Evolutionary conservation across 2,329 filamentous ascomycete genomes (phyloP).

Genomic region (Venturiaceae sp.): DNA sequence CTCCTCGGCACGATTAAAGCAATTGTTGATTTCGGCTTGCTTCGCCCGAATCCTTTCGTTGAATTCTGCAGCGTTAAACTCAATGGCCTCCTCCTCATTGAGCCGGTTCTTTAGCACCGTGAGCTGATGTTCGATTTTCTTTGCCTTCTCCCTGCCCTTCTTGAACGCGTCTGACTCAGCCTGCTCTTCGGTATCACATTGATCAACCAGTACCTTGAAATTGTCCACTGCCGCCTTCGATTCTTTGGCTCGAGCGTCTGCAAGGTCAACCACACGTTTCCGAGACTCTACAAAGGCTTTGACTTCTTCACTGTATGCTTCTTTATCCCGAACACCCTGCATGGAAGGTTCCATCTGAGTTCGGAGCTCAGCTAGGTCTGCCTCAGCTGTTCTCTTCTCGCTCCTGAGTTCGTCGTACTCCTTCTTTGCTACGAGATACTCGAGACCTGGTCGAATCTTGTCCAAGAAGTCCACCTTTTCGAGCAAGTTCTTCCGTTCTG

Average conservation of each 20-base stretch:
- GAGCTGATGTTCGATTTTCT: background rate
- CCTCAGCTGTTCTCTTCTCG: slow-evolving; percentile 43
- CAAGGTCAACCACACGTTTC: slow-evolving; percentile 36
- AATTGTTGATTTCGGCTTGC: background rate
- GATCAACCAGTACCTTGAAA: slow-evolving; percentile 13
- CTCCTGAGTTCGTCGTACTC: slow-evolving; percentile 44
- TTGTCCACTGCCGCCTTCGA: slow-evolving; percentile 24
- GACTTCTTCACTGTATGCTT: slow-evolving; percentile 53
- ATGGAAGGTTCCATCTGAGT: slow-evolving; percentile 57
- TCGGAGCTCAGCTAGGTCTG: slow-evolving; percentile 51
- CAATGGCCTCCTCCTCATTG: background rate
- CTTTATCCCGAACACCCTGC: slow-evolving; percentile 58
- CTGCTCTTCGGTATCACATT: slow-evolving; percentile 31
- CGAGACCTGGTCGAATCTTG: slow-evolving; percentile 53
- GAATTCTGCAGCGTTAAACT: slow-evolving; percentile 58
- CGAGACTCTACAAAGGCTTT: slow-evolving; percentile 31
- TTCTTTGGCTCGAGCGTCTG: slow-evolving; percentile 30
- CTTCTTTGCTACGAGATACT: slow-evolving; percentile 48
- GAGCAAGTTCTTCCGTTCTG: slow-evolving; percentile 62
- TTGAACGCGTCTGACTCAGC: slow-evolving; percentile 10
- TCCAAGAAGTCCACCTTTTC: slow-evolving; percentile 55
- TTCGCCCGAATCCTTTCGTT: slow-evolving; percentile 60
- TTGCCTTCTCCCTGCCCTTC: background rate
- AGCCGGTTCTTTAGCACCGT: background rate
- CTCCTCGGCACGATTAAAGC: slow-evolving; percentile 26